These are phyloP conservation scores for Apodospora peruviana DNA, from an alignment of 495 filamentous ascomycete genomes.

Conservation along the genomic window DNA sequence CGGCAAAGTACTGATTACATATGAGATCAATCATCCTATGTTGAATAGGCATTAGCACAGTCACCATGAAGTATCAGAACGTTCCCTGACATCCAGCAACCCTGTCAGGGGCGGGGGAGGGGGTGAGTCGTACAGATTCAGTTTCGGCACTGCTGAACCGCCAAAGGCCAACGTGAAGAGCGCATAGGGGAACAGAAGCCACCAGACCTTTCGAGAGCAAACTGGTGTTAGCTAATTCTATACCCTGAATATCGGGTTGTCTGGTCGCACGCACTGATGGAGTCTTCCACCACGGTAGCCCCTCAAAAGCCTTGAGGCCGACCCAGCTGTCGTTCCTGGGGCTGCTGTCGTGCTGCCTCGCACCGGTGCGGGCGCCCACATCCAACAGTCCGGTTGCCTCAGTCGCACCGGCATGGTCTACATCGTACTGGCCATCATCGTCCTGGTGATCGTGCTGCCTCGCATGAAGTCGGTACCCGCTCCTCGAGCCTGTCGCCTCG, in stretches of 20 bases:
- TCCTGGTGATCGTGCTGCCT: not conserved
- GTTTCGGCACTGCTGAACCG: slow-evolving; percentile 68
- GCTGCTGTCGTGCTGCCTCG: slow-evolving; percentile 2
- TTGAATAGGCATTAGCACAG: slow-evolving; percentile 8
- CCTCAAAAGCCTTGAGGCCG: slow-evolving; percentile 53
- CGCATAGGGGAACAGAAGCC: slow-evolving; percentile 73
- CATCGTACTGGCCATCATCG: not conserved
- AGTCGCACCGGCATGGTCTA: slow-evolving; percentile 21
- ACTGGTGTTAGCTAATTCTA: not conserved
- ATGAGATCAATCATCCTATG: slow-evolving; percentile 69
- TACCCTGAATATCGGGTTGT: not conserved
- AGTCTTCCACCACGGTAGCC: slow-evolving; percentile 62
- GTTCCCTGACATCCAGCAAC: not conserved
- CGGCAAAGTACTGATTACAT: slow-evolving; percentile 71
- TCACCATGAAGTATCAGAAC: not conserved
- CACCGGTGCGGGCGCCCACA: slow-evolving; percentile 4
- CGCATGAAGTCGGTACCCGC: not conserved
- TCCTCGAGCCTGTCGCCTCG: not conserved
- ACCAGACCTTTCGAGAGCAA: slow-evolving; percentile 58
- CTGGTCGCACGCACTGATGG: slow-evolving; percentile 55
- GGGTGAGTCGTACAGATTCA: slow-evolving; percentile 53
- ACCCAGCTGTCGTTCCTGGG: slow-evolving; percentile 27
- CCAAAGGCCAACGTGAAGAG: slow-evolving; percentile 80
- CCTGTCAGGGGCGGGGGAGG: not conserved
- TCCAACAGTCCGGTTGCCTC: slow-evolving; percentile 37